Base-by-base conservation (phyloP, 495 filamentous ascomycete genomes). In the Penicillium ochrochloron region DNA sequence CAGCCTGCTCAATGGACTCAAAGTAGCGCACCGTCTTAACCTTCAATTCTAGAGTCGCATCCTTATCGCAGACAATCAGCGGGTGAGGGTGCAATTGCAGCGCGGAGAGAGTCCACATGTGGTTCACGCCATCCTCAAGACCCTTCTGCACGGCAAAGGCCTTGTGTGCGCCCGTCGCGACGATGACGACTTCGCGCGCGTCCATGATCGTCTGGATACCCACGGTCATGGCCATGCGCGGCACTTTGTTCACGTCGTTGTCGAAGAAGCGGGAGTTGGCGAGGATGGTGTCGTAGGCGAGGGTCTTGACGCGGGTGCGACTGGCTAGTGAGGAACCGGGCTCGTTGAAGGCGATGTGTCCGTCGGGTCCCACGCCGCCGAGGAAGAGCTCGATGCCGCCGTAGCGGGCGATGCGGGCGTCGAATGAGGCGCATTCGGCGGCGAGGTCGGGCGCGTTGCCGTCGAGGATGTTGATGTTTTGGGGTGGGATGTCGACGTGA, bases 341-440 rank as follows among this genome's bases (percentile, higher is more conserved):
- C 77, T 96, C 92, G 75, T 96, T 94, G 83, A 96, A 94, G 42
- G 92, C 92, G 62, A 96, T 90, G 74, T 96, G 92, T 10, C 92
- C 92, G 71, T 96, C 92, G 41, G 90, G 89, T 46, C 92, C 92
- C 48, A 96, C 91, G 39, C 92, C 92, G 15, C 90, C 91, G 1
- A 96, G 83, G 77, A 94, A 96, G 29, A 96, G 84, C 71, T 94
- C 91, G 60, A 96, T 94, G 31, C 92, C 92, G 44, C 91, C 92
- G 51, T 78, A 84, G 50, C 83, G 81, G 66, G 88, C 86, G 75
- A 94, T 96, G 65, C 89, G 89, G 59, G 86, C 86, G 73, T 96
- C 92, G 72, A 94, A 96, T 27, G 82, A 83, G 7, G 88, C 84
- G 69, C 91, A 94, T 73, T 94, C 91, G 31, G 88, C 88, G 58